Evolutionary conservation across 108 stramenopile species (phyloP), one percentile per base, ranked within the genome.

Genomic region (Pseudonitzschia multistriata): DNA sequence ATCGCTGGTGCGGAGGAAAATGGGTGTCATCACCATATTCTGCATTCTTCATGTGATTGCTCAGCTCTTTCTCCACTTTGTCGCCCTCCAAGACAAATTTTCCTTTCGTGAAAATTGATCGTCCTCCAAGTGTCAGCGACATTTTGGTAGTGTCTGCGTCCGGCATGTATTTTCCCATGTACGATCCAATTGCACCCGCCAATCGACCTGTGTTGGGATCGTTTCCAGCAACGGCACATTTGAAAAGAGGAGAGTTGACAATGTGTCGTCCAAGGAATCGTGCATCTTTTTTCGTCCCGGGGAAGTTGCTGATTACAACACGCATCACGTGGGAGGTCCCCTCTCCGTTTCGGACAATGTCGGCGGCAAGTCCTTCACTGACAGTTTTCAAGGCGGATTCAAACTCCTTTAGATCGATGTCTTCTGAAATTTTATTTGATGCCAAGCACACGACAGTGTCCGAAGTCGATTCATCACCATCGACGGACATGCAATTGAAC

Each of bases 171-270:
- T 97, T 89, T 33, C 94, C 96, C 86, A 97, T 88, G 70, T 83
- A 95, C 17, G 84, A 91, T 56, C 97, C 97, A 72, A 99, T 91
- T 15, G 96, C 97, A 15, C 78, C 97, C 8, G 97, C 92, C 63
- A 99, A 81, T 15, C 98, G 82, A n/a, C 98, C 98, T n/a, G 96
- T 97, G 71, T 99, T 99, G 62, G 98, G 97, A 77, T 99, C 98
- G 55, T 97, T 97, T 21, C 98, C 98, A 28, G 93, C 83, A 13
- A 98, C 89, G 24, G 97, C 98, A 34, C 94, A 95, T 79, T 99
- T 99, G 77, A 98, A 92, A 27, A 99, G 78, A 6, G 96, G 97
- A 5, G 89, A 90, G 70, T 99, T 99, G 49, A 98, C 96, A 66
- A 99, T 75, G 56, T 87, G 89, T 35, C 94, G 79, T 49, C 96